Evolutionary conservation across 2,329 filamentous ascomycete species (phyloP), one percentile per base, ranked within the genome.

Genomic region (Paradendryphiella salina): DNA sequence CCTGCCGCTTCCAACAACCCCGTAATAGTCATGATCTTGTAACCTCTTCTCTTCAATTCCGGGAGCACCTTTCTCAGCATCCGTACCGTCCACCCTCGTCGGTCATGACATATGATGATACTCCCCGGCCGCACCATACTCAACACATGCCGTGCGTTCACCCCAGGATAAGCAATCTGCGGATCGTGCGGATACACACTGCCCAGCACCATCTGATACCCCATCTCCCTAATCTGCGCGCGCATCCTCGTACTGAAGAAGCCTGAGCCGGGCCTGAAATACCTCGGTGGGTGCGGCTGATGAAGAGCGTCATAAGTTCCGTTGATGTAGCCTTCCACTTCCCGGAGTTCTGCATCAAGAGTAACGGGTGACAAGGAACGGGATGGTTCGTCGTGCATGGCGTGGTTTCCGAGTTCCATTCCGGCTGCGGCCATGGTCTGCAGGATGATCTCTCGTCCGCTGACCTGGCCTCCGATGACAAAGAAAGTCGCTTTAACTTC

Each of bases 141-240:
- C 61, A 96, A 72, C 3, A 96, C 83, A 75, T 96, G 90, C 59
- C 77, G 79, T 6, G 89, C 86, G 73, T 96, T 96, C 44, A 91
- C 60, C 57, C 77, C 76, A 60, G 83, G 80, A 64, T 82, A 86
- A 8, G 78, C 78, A 50, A 96, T 86, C 78, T 95, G 90, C n/a
- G 91, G 85, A 75, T 96, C 91, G 75, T 96, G 90, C 4, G 91
- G 91, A 73, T 95, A 96, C 33, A 96, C 85, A 71, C 85, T 86
- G 2, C 91, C 91, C 32, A 96, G 76, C n/a, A 91, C 86, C 43
- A 94, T 78, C 41, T 80, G 78, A 72, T 90, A 92, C 3, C 85
- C 86, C 54, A 90, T 68, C 43, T 74, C 77, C 28, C 75, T 74
- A 6, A 90, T 73, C 29, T 87, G 68, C 28, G 66, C 66, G 13